Conservation (phyloP, 805 yeast species). For the Teunomyces panamensis region DNA sequence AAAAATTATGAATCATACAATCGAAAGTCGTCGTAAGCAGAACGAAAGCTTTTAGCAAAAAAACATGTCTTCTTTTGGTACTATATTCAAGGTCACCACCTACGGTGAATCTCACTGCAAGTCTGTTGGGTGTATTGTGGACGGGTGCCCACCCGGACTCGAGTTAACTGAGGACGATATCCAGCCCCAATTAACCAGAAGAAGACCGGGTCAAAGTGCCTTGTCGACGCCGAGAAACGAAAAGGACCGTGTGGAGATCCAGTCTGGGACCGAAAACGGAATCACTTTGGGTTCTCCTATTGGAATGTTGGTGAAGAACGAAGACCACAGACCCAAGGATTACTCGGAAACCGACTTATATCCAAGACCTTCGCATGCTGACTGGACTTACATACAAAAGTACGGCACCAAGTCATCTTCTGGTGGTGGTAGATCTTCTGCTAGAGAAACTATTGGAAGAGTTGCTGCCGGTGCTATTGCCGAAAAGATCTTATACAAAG, state of each 20-base stretch:
- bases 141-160: slow-evolving; percentile 97
- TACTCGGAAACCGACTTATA: slow-evolving; percentile 91
- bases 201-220: slow-evolving; percentile 96
- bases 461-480: slow-evolving; percentile 99
- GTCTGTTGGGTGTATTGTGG: slow-evolving; percentile 97
- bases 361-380: slow-evolving; percentile 98
- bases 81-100: slow-evolving; percentile 69
- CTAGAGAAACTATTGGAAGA: slow-evolving; percentile 97
- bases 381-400: slow-evolving; percentile 85
- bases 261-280: slow-evolving; percentile 91
- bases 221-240: slow-evolving; percentile 95
- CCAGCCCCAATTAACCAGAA: slow-evolving; percentile 93
- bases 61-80: slow-evolving; percentile 42
- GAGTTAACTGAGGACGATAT: slow-evolving; percentile 79
- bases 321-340: slow-evolving; percentile 96
- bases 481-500: slow-evolving; percentile 77
- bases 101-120: slow-evolving; percentile 98
- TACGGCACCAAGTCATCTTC: slow-evolving; percentile 92
- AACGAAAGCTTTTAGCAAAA: background rate
- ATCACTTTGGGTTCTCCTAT: slow-evolving; percentile 92
- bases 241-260: slow-evolving; percentile 88
- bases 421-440: slow-evolving; percentile 97
- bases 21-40: background rate
- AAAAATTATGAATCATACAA: slow-evolving; percentile 4
- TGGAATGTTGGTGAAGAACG: slow-evolving; percentile 87